phyloP scores from a whole-genome alignment of 495 filamentous ascomycete genomes.

The Penicillium manginii region DNA sequence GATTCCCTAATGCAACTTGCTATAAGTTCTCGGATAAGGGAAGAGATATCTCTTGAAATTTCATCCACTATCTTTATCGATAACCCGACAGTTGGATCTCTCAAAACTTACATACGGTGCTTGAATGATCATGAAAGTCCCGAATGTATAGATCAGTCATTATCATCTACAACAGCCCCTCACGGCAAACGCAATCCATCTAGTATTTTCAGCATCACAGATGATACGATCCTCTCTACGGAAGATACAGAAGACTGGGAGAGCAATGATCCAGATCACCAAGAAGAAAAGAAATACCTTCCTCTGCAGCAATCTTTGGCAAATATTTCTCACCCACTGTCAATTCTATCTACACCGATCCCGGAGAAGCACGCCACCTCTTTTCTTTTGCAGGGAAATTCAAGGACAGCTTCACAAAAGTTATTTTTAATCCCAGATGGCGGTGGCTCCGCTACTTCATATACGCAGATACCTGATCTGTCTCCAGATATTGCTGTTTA shows the following conservation, averaged over 20 bases:
- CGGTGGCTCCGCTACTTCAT: constrained; percentile 68
- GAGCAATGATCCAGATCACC: neutral
- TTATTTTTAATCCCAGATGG: constrained; percentile 82
- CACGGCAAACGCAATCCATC: neutral
- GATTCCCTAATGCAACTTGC: constrained; percentile 54
- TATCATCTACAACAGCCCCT: neutral
- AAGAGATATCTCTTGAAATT: constrained; percentile 37
- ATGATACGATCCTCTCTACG: neutral
- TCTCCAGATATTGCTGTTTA: constrained; percentile 50
- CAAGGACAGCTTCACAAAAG: constrained; percentile 38
- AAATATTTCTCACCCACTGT: neutral
- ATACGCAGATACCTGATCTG: constrained; percentile 54
- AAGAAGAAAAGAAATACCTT: neutral
- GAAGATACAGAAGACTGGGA: neutral
- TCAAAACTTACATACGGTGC: neutral
- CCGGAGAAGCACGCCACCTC: neutral
- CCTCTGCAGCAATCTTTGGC: no score
- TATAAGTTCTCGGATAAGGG: constrained; percentile 41
- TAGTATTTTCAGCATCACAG: neutral
- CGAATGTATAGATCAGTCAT: neutral
- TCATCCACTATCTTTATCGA: constrained; percentile 3
- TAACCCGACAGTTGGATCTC: neutral
- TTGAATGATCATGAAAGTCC: neutral
- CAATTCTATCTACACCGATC: neutral
- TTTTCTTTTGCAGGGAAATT: constrained; percentile 1